phyloP scores from a whole-genome alignment of 768 basidiomycete genomes.

The Sporobolomyces phaffii region DNA sequence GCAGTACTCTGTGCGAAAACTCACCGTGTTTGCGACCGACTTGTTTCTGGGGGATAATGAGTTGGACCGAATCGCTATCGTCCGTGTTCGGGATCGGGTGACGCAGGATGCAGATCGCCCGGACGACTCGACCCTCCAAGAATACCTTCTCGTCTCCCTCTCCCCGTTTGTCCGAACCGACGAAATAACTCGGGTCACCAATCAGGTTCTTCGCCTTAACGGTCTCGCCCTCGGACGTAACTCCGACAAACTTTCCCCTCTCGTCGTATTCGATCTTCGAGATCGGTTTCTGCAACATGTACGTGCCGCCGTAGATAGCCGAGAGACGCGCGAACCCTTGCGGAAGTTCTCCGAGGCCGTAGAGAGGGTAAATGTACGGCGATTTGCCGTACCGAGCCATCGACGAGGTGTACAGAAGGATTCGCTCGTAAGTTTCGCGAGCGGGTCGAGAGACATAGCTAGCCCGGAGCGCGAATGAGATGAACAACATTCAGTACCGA shows the following conservation, averaged over 20 bases:
- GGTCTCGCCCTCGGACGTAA: conserved; percentile 78
- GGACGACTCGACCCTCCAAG: conserved; percentile 87
- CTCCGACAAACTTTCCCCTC: conserved; percentile 86
- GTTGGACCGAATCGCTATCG: conserved; percentile 87
- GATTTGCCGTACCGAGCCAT: conserved; percentile 99
- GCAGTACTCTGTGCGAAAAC: no score
- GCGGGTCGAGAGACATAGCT: conserved; percentile 93
- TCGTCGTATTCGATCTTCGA: conserved; percentile 80
- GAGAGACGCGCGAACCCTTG: conserved; percentile 97
- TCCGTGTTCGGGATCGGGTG: conserved; percentile 98
- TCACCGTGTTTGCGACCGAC: conserved; percentile 83
- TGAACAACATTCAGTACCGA: no score
- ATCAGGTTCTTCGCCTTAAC: conserved; percentile 97
- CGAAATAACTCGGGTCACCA: conserved; percentile 96
- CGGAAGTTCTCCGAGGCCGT: conserved; percentile 96
- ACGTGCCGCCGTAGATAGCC: conserved; percentile 98
- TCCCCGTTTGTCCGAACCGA: conserved; percentile 45
- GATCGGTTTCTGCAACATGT: conserved; percentile 97
- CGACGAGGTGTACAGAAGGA: conserved; percentile 92
- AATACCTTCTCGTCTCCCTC: conserved; percentile 67
- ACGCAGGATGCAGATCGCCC: conserved; percentile 95
- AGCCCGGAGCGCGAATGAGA: no score
- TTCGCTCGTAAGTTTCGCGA: conserved; percentile 83
- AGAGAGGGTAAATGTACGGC: conserved; percentile 97
- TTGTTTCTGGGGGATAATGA: conserved; percentile 98